These are phyloP conservation scores for Pleurotus tuber-regium DNA, from an alignment of 768 basidiomycete genomes.

Conservation along the genomic window DNA sequence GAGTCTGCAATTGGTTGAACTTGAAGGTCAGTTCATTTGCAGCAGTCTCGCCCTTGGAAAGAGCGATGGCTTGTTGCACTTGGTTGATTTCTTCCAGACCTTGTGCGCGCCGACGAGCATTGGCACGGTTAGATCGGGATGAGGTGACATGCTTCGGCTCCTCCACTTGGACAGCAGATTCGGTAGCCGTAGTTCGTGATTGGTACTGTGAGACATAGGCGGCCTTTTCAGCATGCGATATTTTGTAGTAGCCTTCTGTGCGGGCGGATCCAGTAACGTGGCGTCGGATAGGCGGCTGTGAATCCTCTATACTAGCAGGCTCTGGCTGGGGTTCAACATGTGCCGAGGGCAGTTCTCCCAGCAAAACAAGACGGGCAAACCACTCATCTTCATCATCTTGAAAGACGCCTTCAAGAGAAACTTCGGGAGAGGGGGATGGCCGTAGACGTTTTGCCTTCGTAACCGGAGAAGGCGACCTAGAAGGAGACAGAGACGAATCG, in stretches of 20 bases:
- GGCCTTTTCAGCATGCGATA: slow-evolving; percentile 88
- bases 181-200: slow-evolving; percentile 48
- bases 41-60: slow-evolving; percentile 73
- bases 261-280: slow-evolving; percentile 87
- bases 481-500: slow-evolving; percentile 47
- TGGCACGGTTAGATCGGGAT: slow-evolving; percentile 88
- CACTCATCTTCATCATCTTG: slow-evolving; percentile 91
- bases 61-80: slow-evolving; percentile 74
- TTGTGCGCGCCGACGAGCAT: slow-evolving; percentile 85
- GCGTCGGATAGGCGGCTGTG: slow-evolving; percentile 39
- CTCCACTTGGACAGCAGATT: slow-evolving; percentile 40
- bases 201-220: slow-evolving; percentile 90
- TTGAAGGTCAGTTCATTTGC: slow-evolving; percentile 80
- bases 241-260: slow-evolving; percentile 95
- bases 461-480: slow-evolving; percentile 47
- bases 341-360: slow-evolving; percentile 27
- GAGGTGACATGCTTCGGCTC: slow-evolving; percentile 61
- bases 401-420: slow-evolving; percentile 55
- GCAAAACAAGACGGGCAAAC: slow-evolving; percentile 63
- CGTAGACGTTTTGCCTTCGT: slow-evolving; percentile 26
- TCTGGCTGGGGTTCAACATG: slow-evolving; percentile 22
- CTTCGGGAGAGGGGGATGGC: slow-evolving; percentile 53
- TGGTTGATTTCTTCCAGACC: slow-evolving; percentile 95
- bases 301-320: no score
- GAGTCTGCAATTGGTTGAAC: slow-evolving; percentile 96